phyloP scores from a whole-genome alignment of 2,329 filamentous ascomycete species.

The Clonostachys chloroleuca region DNA sequence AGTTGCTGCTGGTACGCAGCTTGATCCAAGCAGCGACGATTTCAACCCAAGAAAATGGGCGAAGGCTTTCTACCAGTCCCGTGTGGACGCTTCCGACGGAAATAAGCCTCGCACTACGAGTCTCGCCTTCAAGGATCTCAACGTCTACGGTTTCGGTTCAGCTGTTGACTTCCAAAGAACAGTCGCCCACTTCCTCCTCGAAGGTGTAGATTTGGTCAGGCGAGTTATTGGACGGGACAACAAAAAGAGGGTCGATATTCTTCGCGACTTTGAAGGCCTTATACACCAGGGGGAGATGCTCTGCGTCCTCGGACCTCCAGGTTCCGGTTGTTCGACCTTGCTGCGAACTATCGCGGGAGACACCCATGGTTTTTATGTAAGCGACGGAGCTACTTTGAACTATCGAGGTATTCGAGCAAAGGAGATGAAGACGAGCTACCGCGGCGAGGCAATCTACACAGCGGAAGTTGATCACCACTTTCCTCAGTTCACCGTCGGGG shows the following conservation, averaged over 20 bases:
- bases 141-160: constrained; percentile 33
- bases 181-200: constrained; percentile 23
- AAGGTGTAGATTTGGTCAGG: too few species aligned
- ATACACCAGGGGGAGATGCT: constrained; percentile 52
- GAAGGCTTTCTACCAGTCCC: constrained; percentile 14
- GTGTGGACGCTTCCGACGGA: constrained; percentile 12
- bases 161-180: constrained; percentile 35
- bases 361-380: constrained; percentile 59
- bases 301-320: constrained; percentile 50
- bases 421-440: constrained; percentile 48
- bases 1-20: constrained; percentile 2
- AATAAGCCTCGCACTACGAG: constrained; percentile 17
- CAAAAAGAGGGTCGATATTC: constrained; percentile 28
- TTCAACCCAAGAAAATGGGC: constrained; percentile 42
- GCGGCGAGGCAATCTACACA: constrained; percentile 63
- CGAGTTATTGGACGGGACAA: constrained; percentile 20
- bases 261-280: constrained; percentile 46
- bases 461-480: constrained; percentile 63
- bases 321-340: constrained; percentile 61
- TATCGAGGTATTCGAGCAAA: constrained; percentile 56
- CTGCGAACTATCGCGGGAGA: constrained; percentile 54
- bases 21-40: constrained; percentile 42
- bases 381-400: constrained; percentile 54
- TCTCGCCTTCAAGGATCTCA: constrained; percentile 36
- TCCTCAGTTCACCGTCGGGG: constrained; percentile 52